Conservation (phyloP, 1,284 basidiomycete genomes). For the Fomitiporia mediterranea region DNA sequence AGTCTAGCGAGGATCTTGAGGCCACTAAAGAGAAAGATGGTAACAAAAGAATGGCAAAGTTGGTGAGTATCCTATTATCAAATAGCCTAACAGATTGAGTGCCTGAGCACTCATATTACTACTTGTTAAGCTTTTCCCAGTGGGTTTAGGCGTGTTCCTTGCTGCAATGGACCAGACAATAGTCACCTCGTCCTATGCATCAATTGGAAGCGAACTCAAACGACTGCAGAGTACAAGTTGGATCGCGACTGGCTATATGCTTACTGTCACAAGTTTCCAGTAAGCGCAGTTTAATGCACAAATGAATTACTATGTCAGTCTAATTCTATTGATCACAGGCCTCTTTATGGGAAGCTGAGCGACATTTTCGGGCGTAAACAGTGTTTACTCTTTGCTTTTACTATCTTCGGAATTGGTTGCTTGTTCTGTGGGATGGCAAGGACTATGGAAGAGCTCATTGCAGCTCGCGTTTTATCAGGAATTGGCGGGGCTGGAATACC, state of each 20-base stretch:
- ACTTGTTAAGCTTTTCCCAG: constrained; percentile 42
- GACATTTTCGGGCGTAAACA: constrained; percentile 61
- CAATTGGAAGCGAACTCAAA: constrained; percentile 58
- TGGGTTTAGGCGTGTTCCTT: constrained; percentile 54
- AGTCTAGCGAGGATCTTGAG: not conserved
- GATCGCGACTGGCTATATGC: constrained; percentile 60
- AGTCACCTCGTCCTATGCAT: constrained; percentile 53
- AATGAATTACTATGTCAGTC: not conserved
- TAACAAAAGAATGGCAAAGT: constrained; percentile 9
- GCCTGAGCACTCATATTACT: not conserved
- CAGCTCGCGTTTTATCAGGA: constrained; percentile 51
- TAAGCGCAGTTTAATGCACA: constrained; percentile 29
- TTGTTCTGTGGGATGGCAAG: constrained; percentile 49
- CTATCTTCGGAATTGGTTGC: constrained; percentile 51
- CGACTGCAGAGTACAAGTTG: constrained; percentile 62
- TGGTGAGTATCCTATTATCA: not conserved
- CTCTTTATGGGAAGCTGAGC: constrained; percentile 59
- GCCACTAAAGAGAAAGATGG: not conserved
- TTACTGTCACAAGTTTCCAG: constrained; percentile 59
- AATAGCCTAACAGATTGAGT: not conserved
- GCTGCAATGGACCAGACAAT: constrained; percentile 57
- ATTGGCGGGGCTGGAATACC: constrained; percentile 61
- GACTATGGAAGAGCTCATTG: constrained; percentile 52
- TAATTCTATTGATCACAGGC: constrained; percentile 33
- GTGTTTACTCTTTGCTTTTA: constrained; percentile 52